Conservation (phyloP, 306 rosid genomes). For the Castanospermum australe region DNA sequence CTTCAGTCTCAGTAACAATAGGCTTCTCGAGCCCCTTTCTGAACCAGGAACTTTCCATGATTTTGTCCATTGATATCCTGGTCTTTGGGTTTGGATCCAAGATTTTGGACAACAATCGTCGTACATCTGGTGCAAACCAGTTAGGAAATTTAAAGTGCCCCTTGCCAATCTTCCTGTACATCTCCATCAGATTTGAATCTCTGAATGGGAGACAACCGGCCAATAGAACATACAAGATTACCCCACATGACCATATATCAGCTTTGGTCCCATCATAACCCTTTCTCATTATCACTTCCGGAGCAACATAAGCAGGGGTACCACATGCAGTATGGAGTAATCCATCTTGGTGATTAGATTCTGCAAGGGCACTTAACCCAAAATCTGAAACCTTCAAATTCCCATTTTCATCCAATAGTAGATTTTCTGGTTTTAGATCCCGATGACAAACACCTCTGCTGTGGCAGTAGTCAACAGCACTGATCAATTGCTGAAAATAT, state of each 20-base stretch:
- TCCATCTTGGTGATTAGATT: conserved; percentile 75
- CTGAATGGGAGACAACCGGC: conserved; percentile 95
- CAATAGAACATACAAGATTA: conserved; percentile 76
- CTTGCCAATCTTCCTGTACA: conserved; percentile 80
- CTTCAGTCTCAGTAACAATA: conserved; percentile 6
- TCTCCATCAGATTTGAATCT: conserved; percentile 77
- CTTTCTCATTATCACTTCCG: conserved; percentile 73
- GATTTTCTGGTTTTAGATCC: conserved; percentile 89
- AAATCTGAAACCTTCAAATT: conserved; percentile 88
- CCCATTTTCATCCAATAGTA: conserved; percentile 78
- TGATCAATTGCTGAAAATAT: conserved; percentile 79
- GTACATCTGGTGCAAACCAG: conserved; percentile 78
- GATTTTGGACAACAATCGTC: conserved; percentile 59
- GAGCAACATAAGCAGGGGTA: conserved; percentile 93
- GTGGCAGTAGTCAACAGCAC: conserved; percentile 93
- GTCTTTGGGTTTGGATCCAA: conserved; percentile 83
- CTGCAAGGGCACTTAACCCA: conserved; percentile 81
- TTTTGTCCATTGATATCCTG: conserved; percentile 60
- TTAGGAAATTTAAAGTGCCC: conserved; percentile 75
- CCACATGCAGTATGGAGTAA: conserved; percentile 90
- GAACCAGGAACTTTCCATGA: conserved; percentile 76
- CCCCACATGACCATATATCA: conserved; percentile 97
- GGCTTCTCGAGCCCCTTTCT: conserved; percentile 53
- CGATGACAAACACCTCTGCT: conserved; percentile 89
- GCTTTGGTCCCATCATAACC: conserved; percentile 89